These are phyloP conservation scores for Posidonia oceanica DNA, from an alignment of 116 monocot genomes.

Conservation along the genomic window DNA sequence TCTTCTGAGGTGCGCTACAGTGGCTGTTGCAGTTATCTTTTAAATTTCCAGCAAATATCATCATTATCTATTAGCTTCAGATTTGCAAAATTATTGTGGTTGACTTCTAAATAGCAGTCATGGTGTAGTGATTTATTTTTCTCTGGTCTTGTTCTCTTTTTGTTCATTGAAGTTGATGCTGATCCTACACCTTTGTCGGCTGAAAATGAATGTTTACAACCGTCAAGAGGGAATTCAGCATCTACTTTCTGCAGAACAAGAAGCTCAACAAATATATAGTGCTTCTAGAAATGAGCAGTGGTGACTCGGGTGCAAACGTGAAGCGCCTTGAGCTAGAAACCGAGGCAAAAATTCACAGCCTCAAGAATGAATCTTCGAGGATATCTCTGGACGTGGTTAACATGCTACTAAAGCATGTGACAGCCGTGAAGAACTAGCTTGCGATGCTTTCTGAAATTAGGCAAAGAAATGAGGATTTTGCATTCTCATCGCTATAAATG, in stretches of 20 bases:
- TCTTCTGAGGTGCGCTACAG: too few species aligned
- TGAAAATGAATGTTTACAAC: slow-evolving; percentile 1
- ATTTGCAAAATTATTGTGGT: too few species aligned
- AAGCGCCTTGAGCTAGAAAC: slow-evolving; percentile 70
- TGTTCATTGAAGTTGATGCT: background rate
- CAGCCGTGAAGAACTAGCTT: slow-evolving; percentile 66
- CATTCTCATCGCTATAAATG: too few species aligned
- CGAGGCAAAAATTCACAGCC: slow-evolving; percentile 33
- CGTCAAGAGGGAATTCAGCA: slow-evolving; percentile 6
- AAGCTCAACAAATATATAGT: slow-evolving; percentile 7
- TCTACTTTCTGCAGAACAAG: slow-evolving; percentile 9
- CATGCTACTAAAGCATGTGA: slow-evolving; percentile 71
- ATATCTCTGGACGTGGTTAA: slow-evolving; percentile 47
- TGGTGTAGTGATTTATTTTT: too few species aligned
- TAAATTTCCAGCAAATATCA: too few species aligned
- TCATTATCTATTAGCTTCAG: too few species aligned
- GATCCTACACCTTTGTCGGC: background rate
- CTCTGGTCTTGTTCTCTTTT: too few species aligned
- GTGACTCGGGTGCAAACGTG: slow-evolving; percentile 63
- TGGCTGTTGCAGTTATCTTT: too few species aligned
- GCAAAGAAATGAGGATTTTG: too few species aligned
- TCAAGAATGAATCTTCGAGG: slow-evolving; percentile 24
- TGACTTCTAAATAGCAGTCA: too few species aligned
- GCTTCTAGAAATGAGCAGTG: slow-evolving; percentile 29
- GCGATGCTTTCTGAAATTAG: too few species aligned